Conservation (phyloP, 1,139 yeast species). For the Geotrichum restrictum region DNA sequence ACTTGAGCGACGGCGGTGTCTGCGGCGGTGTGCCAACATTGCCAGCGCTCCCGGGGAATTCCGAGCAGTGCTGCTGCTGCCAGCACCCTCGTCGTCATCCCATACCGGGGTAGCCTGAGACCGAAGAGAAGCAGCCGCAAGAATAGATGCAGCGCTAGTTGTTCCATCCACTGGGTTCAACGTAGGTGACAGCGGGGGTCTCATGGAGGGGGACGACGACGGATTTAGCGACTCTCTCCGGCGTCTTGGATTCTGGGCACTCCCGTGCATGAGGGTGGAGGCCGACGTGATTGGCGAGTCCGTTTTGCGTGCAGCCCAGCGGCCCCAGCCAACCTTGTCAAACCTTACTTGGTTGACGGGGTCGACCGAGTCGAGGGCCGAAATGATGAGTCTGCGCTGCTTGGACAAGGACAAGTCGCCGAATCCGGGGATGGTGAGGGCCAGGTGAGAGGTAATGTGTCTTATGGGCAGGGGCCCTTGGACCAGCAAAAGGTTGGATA, state of each 20-base stretch:
- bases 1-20: conserved; percentile 21
- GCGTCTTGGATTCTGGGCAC: conserved; percentile 3
- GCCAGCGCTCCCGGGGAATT: conserved; percentile 17
- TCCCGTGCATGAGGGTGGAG: conserved; percentile 5
- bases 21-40: conserved; percentile 16
- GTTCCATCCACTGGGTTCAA: conserved; percentile 19
- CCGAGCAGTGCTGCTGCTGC: conserved; percentile 5
- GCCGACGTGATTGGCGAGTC: conserved; percentile 29
- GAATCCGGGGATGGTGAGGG: conserved; percentile 73
- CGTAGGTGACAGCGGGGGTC: conserved; percentile 20
- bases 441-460: conserved; percentile 76
- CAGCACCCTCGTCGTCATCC: conserved; percentile 18
- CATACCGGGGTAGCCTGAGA: conserved; percentile 17
- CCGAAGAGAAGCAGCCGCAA: conserved; percentile 13
- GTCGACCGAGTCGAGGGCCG: conserved; percentile 75
- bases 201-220: conserved; percentile 1
- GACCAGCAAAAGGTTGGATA: conserved; percentile 61
- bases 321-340: conserved; percentile 97
- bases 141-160: conserved; percentile 2
- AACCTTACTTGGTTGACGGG: conserved; percentile 59
- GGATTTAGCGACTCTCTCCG: conserved; percentile 10
- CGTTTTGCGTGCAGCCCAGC: conserved; percentile 78
- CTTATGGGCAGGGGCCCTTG: conserved; percentile 91
- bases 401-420: conserved; percentile 77
- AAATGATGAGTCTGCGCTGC: conserved; percentile 84